A percentile compares a stretch with the other conserved stretches of the same genome.
Conservation (phyloP, 2,329 filamentous ascomycete genomes). For the Penicillium sp. region DNA sequence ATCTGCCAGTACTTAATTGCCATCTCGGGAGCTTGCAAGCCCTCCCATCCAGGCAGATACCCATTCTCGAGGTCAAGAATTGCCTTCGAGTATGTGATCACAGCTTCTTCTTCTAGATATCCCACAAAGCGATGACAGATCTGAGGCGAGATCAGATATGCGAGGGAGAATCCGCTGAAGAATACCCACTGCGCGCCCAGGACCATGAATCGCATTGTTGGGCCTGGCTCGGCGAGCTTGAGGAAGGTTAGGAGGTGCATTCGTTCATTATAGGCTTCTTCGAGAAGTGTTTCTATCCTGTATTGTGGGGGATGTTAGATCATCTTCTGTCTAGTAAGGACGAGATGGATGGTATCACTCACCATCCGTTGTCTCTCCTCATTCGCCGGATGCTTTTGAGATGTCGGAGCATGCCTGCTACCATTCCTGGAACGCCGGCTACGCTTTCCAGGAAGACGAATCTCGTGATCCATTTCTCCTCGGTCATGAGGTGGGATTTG, state of each 20-base stretch:
- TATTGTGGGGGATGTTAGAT: not conserved
- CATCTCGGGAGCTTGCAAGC: conserved; percentile 76
- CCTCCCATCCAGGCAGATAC: conserved; percentile 73
- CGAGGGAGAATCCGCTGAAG: conserved; percentile 87
- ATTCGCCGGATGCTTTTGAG: conserved; percentile 75
- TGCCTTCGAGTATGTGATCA: conserved; percentile 84
- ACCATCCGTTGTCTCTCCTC: conserved; percentile 84
- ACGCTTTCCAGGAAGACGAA: conserved; percentile 91
- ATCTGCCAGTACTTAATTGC: conserved; percentile 88
- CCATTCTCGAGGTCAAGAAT: conserved; percentile 80
- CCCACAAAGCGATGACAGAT: conserved; percentile 93
- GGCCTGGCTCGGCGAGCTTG: conserved; percentile 78
- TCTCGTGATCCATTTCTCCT: conserved; percentile 80
- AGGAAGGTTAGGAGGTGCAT: conserved; percentile 93
- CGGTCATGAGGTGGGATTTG: conserved; percentile 65
- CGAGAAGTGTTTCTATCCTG: conserved; percentile 83
- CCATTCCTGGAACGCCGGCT: conserved; percentile 91
- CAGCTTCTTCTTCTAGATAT: conserved; percentile 92
- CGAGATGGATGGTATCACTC: conserved; percentile 20
- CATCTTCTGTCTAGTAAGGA: no score
- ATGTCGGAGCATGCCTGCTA: conserved; percentile 86
- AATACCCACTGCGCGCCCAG: conserved; percentile 91
- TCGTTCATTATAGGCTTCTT: conserved; percentile 85
- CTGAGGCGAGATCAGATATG: conserved; percentile 80
- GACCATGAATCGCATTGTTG: conserved; percentile 88